Base-by-base conservation (phyloP, 2,329 filamentous ascomycete species). In the Paracamarosporium sp. region DNA sequence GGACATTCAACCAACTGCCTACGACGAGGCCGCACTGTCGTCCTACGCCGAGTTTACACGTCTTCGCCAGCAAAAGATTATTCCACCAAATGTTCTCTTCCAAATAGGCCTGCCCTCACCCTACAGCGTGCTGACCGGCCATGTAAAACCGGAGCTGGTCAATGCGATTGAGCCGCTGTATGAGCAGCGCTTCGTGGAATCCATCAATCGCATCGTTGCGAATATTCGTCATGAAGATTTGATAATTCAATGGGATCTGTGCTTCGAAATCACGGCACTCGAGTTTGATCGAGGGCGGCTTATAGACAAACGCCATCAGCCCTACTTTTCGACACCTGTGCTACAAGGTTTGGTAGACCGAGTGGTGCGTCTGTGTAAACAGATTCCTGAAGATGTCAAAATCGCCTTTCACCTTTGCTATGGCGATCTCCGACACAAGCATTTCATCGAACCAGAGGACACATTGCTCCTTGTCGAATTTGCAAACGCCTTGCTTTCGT, bases 401-500 rank as follows among this genome's bases (percentile, higher is more conserved):
- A 44, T 82, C 53, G 81, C 79, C 0, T 72, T 80, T 30, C 81
- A 83, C 63, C 70, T 83, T 20, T 83, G 81, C 67, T 83, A 83
- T 61, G 81, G 81, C 12, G 80, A 83, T 57, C 67, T 78, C 4
- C 65, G 70, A 1, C 80, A 82, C 63, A 65, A 68, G 48, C 80
- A 82, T 63, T 82, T 79, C 59, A 57, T 77, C n/a, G 76, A 83
- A 52, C 80, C 81, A 0, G 67, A 68, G 9, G 76, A 79, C 44
- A 66, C 72, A 36, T 62, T 55, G 0, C 30, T 75, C 0, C 33
- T 78, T 25, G 77, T 81, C 5, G 74, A 80, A 11, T 58, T 81
- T 24, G 75, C 72, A 4, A 78, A 76, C 35, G 64, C 59, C 1
- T 60, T 80, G n/a, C 58, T 70, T 12, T 33, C 22, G n/a, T 51